phyloP scores from a whole-genome alignment of 306 rosid species.

The Quercus gilva region DNA sequence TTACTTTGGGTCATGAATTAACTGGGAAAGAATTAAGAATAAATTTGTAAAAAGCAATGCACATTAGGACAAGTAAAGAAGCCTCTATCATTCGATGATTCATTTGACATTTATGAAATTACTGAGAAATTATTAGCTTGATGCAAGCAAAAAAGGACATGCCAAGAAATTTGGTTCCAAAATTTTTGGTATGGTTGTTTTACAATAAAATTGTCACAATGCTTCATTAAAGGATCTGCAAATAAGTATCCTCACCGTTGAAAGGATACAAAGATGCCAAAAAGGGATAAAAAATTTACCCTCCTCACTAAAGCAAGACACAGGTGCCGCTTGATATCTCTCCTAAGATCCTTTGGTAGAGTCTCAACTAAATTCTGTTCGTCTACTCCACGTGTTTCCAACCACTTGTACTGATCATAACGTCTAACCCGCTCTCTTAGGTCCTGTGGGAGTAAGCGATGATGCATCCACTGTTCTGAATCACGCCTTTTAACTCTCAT shows the following conservation, averaged over 20 bases:
- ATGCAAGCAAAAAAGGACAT: neutral
- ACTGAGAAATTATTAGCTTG: neutral
- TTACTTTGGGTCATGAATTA: neutral
- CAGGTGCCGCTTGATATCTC: conserved; percentile 95
- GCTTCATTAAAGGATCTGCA: neutral
- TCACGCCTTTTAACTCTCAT: conserved; percentile 98
- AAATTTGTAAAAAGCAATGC: no score
- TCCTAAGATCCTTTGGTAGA: conserved; percentile 95
- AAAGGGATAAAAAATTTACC: conserved; percentile 49
- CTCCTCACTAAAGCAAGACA: conserved; percentile 97
- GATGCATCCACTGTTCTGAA: conserved; percentile 99
- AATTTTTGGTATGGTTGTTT: neutral
- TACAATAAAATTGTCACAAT: neutral
- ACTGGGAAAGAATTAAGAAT: neutral
- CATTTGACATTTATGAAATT: neutral
- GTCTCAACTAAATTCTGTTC: conserved; percentile 85
- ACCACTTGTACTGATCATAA: conserved; percentile 97
- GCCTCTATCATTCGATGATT: neutral
- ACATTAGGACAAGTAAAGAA: neutral
- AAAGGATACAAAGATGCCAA: neutral
- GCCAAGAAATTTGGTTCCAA: neutral
- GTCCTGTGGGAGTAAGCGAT: conserved; percentile 84
- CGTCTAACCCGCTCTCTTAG: conserved; percentile 96
- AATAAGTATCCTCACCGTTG: neutral
- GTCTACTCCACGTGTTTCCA: conserved; percentile 97